Evolutionary conservation across 2,329 filamentous ascomycete species (phyloP).

Genomic region (Cladophialophora chaetospira): DNA sequence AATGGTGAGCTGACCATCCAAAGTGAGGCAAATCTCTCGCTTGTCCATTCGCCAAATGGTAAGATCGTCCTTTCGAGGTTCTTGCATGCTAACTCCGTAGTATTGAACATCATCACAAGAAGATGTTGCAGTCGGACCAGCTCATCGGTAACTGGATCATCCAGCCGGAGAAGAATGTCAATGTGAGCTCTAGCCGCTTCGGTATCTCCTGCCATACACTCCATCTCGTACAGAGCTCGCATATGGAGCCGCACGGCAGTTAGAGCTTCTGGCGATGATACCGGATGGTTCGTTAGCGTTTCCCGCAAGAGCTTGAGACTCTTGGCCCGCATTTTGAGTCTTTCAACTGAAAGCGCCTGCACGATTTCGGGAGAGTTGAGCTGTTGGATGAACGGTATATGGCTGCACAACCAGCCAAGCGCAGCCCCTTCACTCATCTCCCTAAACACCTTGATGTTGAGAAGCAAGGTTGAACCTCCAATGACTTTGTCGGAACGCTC

Average conservation of each 20-base stretch:
- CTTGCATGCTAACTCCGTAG: slow-evolving; percentile 11
- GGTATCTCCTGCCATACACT: slow-evolving; percentile 9
- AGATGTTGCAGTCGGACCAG: neutral
- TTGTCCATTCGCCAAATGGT: slow-evolving; percentile 2
- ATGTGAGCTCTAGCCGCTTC: slow-evolving; percentile 9
- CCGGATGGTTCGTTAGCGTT: neutral
- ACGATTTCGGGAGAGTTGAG: neutral
- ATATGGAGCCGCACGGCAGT: slow-evolving; percentile 6
- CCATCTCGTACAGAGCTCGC: slow-evolving; percentile 3
- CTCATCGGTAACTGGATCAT: neutral
- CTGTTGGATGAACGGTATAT: slow-evolving; percentile 1
- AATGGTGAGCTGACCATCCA: neutral
- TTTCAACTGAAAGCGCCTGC: neutral
- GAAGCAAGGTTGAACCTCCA: slow-evolving; percentile 2
- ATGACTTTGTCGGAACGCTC: slow-evolving; percentile 1
- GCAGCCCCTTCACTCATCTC: slow-evolving; percentile 11
- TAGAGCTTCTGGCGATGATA: neutral
- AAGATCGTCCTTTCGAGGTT: slow-evolving; percentile 12
- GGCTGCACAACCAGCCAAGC: slow-evolving; percentile 14
- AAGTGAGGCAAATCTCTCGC: neutral
- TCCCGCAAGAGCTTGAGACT: slow-evolving; percentile 11
- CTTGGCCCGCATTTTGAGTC: slow-evolving; percentile 10
- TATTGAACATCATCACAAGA: slow-evolving; percentile 11
- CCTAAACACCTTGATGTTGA: slow-evolving; percentile 2
- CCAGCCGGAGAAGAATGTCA: slow-evolving; percentile 11